Evolutionary conservation across 306 rosid genomes (phyloP).

Genomic region (Myrica gale): DNA sequence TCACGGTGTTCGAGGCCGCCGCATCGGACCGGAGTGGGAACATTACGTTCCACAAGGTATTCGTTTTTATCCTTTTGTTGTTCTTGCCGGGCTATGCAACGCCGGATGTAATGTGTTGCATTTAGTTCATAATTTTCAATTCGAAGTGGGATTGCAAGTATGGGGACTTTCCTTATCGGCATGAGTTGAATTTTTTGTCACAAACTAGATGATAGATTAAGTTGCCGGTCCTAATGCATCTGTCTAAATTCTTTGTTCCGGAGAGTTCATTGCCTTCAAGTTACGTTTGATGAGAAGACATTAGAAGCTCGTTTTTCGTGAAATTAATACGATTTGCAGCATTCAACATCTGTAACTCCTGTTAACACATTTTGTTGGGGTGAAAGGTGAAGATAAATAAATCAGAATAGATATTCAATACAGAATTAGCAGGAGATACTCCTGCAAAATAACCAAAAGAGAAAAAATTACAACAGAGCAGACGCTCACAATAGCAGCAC

Average conservation of each 20-base stretch:
- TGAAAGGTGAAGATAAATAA: too few species aligned
- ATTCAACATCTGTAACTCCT: background rate
- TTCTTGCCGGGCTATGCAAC: background rate
- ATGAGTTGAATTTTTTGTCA: background rate
- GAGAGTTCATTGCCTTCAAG: background rate
- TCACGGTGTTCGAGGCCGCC: conserved; percentile 76
- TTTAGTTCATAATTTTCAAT: background rate
- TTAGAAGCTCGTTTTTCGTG: background rate
- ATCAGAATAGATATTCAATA: too few species aligned
- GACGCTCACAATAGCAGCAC: too few species aligned
- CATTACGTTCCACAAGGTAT: conserved; percentile 84
- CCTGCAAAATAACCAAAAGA: too few species aligned
- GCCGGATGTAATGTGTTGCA: background rate
- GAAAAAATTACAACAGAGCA: too few species aligned
- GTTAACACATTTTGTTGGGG: too few species aligned
- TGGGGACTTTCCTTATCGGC: background rate
- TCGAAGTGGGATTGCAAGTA: background rate
- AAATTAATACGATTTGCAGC: background rate
- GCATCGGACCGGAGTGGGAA: conserved; percentile 80
- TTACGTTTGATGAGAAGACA: background rate
- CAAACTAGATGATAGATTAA: background rate
- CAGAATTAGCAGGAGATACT: too few species aligned
- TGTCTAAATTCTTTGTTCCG: background rate
- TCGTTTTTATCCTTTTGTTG: background rate
- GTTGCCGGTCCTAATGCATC: background rate